Evolutionary conservation across 129 eudicot genomes (phyloP), one percentile per base, ranked within the genome.

Genomic region (Flaveria bidentis): DNA sequence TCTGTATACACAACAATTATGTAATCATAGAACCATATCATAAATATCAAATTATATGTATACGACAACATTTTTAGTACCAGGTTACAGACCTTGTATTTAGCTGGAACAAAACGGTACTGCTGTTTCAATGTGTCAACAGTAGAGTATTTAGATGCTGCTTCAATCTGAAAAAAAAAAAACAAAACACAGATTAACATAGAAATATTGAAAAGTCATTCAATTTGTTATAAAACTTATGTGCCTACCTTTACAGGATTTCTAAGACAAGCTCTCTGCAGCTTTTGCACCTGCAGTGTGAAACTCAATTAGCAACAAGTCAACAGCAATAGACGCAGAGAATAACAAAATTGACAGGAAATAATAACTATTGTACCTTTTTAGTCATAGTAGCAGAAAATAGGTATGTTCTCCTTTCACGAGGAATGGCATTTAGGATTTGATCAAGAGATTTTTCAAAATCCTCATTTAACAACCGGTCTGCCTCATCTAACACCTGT

Each of bases 401-500:
- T 30, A 95, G 75, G 84, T 81, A 95, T 15, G 99, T 95, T 69
- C 80, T 89, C 44, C 97, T 79, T 65, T 95, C 92, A 53, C 87
- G 97, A 67, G 97, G 99, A 74, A 95, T 91, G 72, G 71, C 99
- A 78, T 79, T 86, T 69, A 95, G 82, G 53, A 95, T 83, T 52
- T 91, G 87, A 86, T 91, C 90, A 71, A 95, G 78, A 26, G 91
- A 71, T 78, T 95, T 91, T 84, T 89, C 97, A 74, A 95, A 91
- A 76, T 91, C 99, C 64, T 89, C 97, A 83, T 91, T 91, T 25
- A 91, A 73, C 78, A 91, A 78, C 80, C 99, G 82, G 82, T 91
- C 97, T n/a, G 99, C 99, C 76, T 95, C 99, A 80, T 95, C 99
- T 50, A 95, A 82, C 6, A 95, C 99, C 99, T 91, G 89, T 16